phyloP scores from a whole-genome alignment of 73 alveolate genomes.

The Tetrahymena thermophila region DNA sequence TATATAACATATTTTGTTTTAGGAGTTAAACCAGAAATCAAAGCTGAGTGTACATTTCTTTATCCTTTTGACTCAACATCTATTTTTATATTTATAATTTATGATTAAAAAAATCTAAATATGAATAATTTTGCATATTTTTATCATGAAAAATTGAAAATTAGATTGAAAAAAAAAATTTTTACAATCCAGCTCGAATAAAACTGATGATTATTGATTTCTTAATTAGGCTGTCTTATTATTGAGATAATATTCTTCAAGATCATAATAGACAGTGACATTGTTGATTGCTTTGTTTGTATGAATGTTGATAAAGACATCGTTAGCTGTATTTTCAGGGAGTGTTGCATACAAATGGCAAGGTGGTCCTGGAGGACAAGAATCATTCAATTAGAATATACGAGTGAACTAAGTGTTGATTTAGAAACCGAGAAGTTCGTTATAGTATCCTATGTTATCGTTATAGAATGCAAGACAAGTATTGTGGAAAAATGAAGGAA shows the following conservation, averaged over 20 bases:
- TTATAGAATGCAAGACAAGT: neutral
- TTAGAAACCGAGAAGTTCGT: neutral
- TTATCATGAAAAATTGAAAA: no score
- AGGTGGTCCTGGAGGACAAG: neutral
- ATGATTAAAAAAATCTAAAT: neutral
- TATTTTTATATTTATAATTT: neutral
- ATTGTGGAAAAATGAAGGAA: neutral
- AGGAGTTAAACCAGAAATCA: neutral
- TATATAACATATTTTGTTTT: neutral
- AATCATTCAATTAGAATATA: neutral
- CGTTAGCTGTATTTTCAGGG: conserved; percentile 6
- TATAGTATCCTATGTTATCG: neutral
- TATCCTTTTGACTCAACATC: conserved; percentile 2
- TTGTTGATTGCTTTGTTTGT: neutral
- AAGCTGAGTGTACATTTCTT: conserved; percentile 2
- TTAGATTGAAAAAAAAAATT: neutral
- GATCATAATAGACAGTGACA: neutral
- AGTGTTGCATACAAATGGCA: conserved; percentile 19
- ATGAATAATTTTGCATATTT: neutral
- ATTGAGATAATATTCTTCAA: neutral
- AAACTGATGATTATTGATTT: neutral
- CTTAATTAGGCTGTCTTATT: neutral
- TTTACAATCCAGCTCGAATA: neutral
- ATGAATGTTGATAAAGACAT: neutral
- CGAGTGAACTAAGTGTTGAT: neutral